phyloP scores from a whole-genome alignment of 331 rosid species.

The Stylosanthes scabra region DNA sequence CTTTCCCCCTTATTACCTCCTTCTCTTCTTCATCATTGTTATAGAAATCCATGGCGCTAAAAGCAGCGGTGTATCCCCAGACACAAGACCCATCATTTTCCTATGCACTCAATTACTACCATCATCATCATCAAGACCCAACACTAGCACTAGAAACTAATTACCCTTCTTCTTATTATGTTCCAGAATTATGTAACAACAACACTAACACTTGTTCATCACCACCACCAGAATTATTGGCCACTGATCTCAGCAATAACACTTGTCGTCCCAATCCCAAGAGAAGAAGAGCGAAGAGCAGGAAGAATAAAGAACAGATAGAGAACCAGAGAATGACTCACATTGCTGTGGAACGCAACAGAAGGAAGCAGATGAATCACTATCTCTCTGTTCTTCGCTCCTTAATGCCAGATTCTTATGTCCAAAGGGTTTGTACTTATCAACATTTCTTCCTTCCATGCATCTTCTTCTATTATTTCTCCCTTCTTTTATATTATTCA shows the following conservation, averaged over 20 bases:
- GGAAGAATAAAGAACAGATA: slow-evolving; percentile 86
- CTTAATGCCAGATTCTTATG: slow-evolving; percentile 89
- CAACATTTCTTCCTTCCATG: too few species aligned
- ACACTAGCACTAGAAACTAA: too few species aligned
- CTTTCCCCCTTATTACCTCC: too few species aligned
- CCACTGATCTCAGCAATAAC: too few species aligned
- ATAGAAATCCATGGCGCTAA: slow-evolving; percentile 65
- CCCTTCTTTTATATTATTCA: too few species aligned
- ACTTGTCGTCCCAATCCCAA: too few species aligned
- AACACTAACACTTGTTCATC: slow-evolving; percentile 7
- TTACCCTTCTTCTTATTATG: too few species aligned
- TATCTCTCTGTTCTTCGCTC: slow-evolving; percentile 91
- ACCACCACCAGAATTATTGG: too few species aligned
- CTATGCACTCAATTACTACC: slow-evolving; percentile 56
- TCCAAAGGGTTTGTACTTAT: too few species aligned
- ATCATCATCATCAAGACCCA: slow-evolving; percentile 24
- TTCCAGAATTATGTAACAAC: neutral
- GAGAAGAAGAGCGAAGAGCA: slow-evolving; percentile 68
- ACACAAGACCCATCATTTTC: slow-evolving; percentile 66
- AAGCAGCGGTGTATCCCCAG: slow-evolving; percentile 82
- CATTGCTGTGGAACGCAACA: slow-evolving; percentile 93
- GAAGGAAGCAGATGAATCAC: slow-evolving; percentile 94
- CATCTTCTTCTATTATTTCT: too few species aligned
- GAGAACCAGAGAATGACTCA: slow-evolving; percentile 99
- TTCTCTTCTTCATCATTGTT: too few species aligned